These are phyloP conservation scores for Endocalyx cinctus DNA, from an alignment of 2,329 filamentous ascomycete species.

Conservation along the genomic window DNA sequence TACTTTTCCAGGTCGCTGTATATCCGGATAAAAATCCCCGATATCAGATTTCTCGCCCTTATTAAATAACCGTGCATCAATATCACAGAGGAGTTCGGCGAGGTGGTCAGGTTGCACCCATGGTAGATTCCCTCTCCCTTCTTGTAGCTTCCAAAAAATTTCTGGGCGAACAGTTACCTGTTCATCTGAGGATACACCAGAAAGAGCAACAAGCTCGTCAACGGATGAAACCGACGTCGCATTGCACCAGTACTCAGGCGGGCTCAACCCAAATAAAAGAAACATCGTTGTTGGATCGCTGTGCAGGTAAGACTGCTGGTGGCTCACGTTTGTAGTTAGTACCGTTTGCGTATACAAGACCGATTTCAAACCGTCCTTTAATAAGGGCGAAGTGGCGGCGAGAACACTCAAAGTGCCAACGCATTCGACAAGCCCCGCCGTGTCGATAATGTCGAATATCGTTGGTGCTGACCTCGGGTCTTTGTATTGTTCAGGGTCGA, in stretches of 20 bases:
- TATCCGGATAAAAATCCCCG: too few relatives aligned
- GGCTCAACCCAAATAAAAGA: conserved; percentile 45
- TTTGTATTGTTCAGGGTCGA: conserved; percentile 40
- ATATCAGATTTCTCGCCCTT: too few relatives aligned
- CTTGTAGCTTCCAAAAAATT: conserved; percentile 28
- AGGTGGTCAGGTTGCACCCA: too few relatives aligned
- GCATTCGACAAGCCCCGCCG: conserved; percentile 42
- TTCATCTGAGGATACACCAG: conserved; percentile 9
- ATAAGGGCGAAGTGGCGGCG: conserved; percentile 40
- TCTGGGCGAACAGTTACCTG: conserved; percentile 17
- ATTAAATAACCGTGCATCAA: too few relatives aligned
- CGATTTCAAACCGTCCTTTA: conserved; percentile 38
- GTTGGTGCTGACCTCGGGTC: conserved; percentile 28
- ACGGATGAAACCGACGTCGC: conserved; percentile 34
- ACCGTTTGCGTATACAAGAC: conserved; percentile 46
- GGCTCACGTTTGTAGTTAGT: too few relatives aligned
- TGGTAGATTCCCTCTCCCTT: too few relatives aligned
- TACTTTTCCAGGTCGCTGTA: too few relatives aligned
- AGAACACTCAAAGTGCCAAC: conserved; percentile 42
- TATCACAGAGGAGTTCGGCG: too few relatives aligned
- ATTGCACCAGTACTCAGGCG: conserved; percentile 48
- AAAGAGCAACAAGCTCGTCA: conserved; percentile 32
- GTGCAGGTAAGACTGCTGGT: conserved; percentile 41
- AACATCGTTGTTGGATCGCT: conserved; percentile 43
- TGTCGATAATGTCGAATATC: conserved; percentile 54